Evolutionary conservation across 2,329 filamentous ascomycete species (phyloP), one percentile per base, ranked within the genome.

Genomic region (Aspergillus fumigatiaffinis): DNA sequence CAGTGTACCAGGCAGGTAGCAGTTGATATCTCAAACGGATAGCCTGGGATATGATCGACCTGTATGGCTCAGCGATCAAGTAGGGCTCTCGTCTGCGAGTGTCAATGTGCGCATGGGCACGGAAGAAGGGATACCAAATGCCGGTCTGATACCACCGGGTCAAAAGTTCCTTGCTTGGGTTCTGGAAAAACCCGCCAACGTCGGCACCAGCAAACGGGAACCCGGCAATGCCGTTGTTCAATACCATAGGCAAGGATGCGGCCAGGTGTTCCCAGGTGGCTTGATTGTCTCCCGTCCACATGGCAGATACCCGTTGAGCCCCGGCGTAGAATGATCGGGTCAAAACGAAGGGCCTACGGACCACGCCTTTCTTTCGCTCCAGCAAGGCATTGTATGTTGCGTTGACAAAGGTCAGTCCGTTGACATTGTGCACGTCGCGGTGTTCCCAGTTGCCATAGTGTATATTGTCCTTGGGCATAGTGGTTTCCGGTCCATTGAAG

Each of bases 261-360:
- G 87, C 90, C 17, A 99, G 83, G 69, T 97, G 92, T 20, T 87
- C 86, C 94, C 94, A 99, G 25, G 85, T 87, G 10, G 94, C 94
- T 73, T 94, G 90, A 77, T 99, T 99, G 72, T 99, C 94, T 59
- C 94, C 94, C 21, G 94, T 99, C 94, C 94, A 99, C 92, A 97
- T 97, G 58, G 94, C 93, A 61, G 91, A 91, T 46, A 91, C 79
- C 56, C 93, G 87, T 77, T 99, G 94, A 55, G 90, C 92, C 38
- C 94, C 94, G 12, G 93, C 85, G 71, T 88, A 99, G 79, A 95
- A 99, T 0, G 92, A 89, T 32, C 94, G 89, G 1, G 94, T 99
- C 52, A 99, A 84, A 10, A 97, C 85, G 71, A 99, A 99, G 0
- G 94, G 94, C 4, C 94, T 88, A 35, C 88, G 87, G 28, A 88